These are phyloP conservation scores for Dendrocalamus sinicus DNA, from an alignment of 176 grass and related monocot species.

Conservation along the genomic window DNA sequence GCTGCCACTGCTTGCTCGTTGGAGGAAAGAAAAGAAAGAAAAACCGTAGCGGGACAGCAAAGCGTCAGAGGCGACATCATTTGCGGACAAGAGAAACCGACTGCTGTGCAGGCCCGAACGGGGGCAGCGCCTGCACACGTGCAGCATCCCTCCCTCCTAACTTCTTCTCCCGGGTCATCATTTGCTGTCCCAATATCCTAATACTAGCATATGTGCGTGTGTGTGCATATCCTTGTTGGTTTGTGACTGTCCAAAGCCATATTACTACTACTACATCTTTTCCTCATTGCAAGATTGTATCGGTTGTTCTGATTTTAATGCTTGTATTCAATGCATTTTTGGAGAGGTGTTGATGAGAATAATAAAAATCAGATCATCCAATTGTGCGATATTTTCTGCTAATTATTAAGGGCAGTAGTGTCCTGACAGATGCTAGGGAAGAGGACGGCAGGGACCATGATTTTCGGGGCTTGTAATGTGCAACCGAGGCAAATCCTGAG, in stretches of 20 bases:
- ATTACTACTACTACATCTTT: background rate
- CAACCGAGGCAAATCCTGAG: background rate
- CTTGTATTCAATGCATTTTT: background rate
- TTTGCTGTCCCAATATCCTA: background rate
- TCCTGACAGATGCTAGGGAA: slow-evolving; percentile 2
- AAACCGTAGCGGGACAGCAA: background rate
- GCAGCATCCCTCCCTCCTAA: slow-evolving; percentile 32
- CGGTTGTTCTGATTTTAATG: background rate
- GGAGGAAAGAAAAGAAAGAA: background rate
- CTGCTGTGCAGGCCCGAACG: slow-evolving; percentile 43
- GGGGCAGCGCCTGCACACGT: slow-evolving; percentile 69
- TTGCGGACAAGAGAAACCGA: slow-evolving; percentile 9
- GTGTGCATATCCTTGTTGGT: background rate
- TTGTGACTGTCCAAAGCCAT: background rate
- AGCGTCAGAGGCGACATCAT: slow-evolving; percentile 37
- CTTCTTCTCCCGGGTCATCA: background rate
- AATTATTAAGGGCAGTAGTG: background rate
- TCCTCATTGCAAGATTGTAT: too few relatives aligned
- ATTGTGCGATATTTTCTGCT: slow-evolving; percentile 28
- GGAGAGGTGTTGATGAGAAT: background rate
- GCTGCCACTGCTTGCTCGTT: background rate
- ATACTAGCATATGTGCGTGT: background rate
- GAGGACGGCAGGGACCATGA: background rate
- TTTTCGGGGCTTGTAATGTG: background rate
- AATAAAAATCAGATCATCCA: slow-evolving; percentile 10